A percentile compares a stretch with the other conserved stretches of the same genome.
phyloP scores from a whole-genome alignment of 164 flowering plant genomes.

The Hamamelis virginiana region DNA sequence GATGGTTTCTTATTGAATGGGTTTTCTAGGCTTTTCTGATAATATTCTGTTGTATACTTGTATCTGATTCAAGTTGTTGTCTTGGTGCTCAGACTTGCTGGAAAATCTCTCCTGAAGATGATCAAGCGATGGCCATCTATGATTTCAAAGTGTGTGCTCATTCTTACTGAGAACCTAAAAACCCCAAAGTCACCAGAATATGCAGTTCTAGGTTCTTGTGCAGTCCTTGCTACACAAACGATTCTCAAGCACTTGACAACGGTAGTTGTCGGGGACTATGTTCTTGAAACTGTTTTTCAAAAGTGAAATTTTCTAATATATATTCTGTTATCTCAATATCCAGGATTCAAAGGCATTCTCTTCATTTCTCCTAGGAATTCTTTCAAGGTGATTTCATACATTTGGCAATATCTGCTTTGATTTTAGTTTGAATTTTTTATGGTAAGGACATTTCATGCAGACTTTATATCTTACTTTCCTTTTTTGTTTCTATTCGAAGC shows the following conservation, averaged over 20 bases:
- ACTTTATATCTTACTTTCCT: constrained; percentile 11
- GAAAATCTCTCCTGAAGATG: constrained; percentile 80
- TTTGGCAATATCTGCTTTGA: neutral
- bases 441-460: neutral
- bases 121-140: constrained; percentile 84
- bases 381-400: constrained; percentile 58
- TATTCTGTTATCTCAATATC: constrained; percentile 16
- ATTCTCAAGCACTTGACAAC: constrained; percentile 80
- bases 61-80: constrained; percentile 18
- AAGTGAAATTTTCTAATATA: constrained; percentile 19
- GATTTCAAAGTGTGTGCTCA: constrained; percentile 76
- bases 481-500: constrained; percentile 40
- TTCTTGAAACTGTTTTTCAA: constrained; percentile 10
- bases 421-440: neutral
- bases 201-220: constrained; percentile 89
- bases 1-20: neutral
- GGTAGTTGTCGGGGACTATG: constrained; percentile 40
- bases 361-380: constrained; percentile 76
- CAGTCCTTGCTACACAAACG: constrained; percentile 74
- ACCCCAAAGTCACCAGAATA: constrained; percentile 67
- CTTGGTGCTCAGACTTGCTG: constrained; percentile 70
- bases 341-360: constrained; percentile 82
- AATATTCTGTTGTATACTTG: constrained; percentile 1
- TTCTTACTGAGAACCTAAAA: constrained; percentile 60
- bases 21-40: neutral